Conservation (phyloP, 1,139 yeast genomes). For the Pichia inconspicua region DNA sequence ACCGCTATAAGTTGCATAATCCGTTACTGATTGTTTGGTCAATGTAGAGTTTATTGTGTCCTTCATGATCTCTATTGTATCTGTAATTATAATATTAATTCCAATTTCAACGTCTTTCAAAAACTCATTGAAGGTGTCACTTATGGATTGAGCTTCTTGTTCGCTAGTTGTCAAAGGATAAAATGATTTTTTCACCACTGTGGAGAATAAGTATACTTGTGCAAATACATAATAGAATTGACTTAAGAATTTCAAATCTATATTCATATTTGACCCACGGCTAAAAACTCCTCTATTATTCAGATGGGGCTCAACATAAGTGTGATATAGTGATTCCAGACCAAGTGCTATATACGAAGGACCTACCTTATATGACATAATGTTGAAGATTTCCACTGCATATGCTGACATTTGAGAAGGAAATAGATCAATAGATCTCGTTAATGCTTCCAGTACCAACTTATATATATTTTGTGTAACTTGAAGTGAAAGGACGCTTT, state of each 20-base stretch:
- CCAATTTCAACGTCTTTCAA: slow-evolving; percentile 62
- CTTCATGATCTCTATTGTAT: slow-evolving; percentile 44
- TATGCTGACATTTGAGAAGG: slow-evolving; percentile 58
- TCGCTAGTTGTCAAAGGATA: slow-evolving; percentile 51
- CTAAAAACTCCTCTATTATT: slow-evolving; percentile 21
- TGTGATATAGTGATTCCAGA: slow-evolving; percentile 57
- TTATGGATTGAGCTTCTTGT: slow-evolving; percentile 35
- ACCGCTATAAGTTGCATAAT: slow-evolving; percentile 40
- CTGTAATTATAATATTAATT: slow-evolving; percentile 57
- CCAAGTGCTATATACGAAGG: slow-evolving; percentile 68
- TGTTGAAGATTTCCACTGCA: slow-evolving; percentile 59
- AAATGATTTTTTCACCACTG: slow-evolving; percentile 64
- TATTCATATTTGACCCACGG: slow-evolving; percentile 24
- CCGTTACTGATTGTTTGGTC: slow-evolving; percentile 57
- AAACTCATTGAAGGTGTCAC: slow-evolving; percentile 58
- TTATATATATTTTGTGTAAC: slow-evolving; percentile 60
- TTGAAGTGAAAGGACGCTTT: slow-evolving; percentile 29
- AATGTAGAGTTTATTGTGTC: slow-evolving; percentile 43
- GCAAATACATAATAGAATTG: slow-evolving; percentile 53
- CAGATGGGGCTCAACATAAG: slow-evolving; percentile 27
- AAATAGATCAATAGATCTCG: slow-evolving; percentile 68
- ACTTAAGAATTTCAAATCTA: slow-evolving; percentile 41
- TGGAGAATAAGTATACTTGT: slow-evolving; percentile 59
- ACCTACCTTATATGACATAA: slow-evolving; percentile 64
- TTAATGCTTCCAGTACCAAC: slow-evolving; percentile 70